Conservation (phyloP, 78 protist genomes). For the Dictyostelium firmibasis region DNA sequence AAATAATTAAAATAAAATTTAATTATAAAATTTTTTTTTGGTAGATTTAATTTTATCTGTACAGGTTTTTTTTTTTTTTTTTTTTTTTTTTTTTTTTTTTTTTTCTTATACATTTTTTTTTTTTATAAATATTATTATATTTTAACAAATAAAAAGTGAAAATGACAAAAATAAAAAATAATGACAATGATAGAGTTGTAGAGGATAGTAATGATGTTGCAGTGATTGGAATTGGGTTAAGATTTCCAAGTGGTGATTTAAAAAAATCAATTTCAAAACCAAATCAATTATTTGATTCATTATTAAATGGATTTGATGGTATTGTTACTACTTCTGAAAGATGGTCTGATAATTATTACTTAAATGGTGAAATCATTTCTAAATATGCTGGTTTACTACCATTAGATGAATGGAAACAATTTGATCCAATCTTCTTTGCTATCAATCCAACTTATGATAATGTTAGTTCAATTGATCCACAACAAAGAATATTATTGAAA, state of each 20-base stretch:
- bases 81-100: no score
- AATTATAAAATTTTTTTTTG: no score
- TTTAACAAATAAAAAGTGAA: no score
- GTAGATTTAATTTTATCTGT: no score
- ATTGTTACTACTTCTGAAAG: background rate
- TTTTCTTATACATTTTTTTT: no score
- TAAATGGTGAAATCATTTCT: background rate
- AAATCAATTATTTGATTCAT: slow-evolving; percentile 14
- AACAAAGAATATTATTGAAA: slow-evolving; percentile 85
- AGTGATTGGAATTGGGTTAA: background rate
- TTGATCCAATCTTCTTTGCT: slow-evolving; percentile 74
- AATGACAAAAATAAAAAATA: no score
- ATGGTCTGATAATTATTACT: background rate
- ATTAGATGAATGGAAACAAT: slow-evolving; percentile 28
- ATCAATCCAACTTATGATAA: slow-evolving; percentile 64
- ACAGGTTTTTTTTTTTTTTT: no score
- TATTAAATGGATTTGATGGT: slow-evolving; percentile 39
- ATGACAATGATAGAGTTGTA: no score
- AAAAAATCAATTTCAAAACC: background rate
- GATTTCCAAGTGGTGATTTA: slow-evolving; percentile 3
- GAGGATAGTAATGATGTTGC: slow-evolving; percentile 18
- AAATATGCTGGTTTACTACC: slow-evolving; percentile 28
- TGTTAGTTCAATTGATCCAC: slow-evolving; percentile 83
- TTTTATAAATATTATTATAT: no score
- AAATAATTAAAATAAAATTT: no score